These are phyloP conservation scores for Colletotrichum cordylinicola DNA, from an alignment of 2,329 filamentous ascomycete genomes.

Conservation along the genomic window DNA sequence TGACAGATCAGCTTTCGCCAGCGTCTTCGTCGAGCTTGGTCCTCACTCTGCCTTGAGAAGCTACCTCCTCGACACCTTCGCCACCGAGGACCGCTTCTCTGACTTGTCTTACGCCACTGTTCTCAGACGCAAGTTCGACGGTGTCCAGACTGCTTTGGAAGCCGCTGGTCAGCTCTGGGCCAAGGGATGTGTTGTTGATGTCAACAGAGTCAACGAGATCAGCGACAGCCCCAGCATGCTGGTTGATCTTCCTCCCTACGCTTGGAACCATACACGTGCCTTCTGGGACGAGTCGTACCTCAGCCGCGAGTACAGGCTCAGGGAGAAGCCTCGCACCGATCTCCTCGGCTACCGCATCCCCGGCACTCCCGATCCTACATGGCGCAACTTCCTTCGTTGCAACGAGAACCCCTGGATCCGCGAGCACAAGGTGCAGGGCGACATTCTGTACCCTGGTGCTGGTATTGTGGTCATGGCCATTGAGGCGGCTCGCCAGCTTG, in stretches of 20 bases:
- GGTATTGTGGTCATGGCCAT: constrained; percentile 36
- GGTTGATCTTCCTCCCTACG: constrained; percentile 23
- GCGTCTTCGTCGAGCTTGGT: constrained; percentile 15
- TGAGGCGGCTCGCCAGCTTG: constrained; percentile 23
- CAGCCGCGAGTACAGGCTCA: constrained; percentile 20
- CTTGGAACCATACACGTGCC: constrained; percentile 23
- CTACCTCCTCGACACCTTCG: constrained; percentile 56
- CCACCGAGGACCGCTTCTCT: constrained; percentile 27
- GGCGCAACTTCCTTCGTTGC: constrained; percentile 25
- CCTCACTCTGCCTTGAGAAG: constrained; percentile 36
- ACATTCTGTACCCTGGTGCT: constrained; percentile 44
- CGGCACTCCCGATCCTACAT: not conserved
- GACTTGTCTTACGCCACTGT: constrained; percentile 3
- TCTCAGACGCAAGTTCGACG: constrained; percentile 34
- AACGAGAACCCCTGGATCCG: constrained; percentile 48
- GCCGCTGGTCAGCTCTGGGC: constrained; percentile 43
- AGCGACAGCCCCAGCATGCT: constrained; percentile 3
- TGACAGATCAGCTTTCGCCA: constrained; percentile 1
- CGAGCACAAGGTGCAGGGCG: constrained; percentile 51
- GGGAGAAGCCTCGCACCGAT: constrained; percentile 16
- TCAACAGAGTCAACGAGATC: constrained; percentile 13
- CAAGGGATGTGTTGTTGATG: constrained; percentile 33
- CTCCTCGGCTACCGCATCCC: constrained; percentile 16
- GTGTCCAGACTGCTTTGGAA: constrained; percentile 30
- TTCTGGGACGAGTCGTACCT: constrained; percentile 19